Evolutionary conservation across 371 early-diverging fungal species (phyloP), one percentile per base, ranked within the genome.

Genomic region (Rhizopus arrhizus): DNA sequence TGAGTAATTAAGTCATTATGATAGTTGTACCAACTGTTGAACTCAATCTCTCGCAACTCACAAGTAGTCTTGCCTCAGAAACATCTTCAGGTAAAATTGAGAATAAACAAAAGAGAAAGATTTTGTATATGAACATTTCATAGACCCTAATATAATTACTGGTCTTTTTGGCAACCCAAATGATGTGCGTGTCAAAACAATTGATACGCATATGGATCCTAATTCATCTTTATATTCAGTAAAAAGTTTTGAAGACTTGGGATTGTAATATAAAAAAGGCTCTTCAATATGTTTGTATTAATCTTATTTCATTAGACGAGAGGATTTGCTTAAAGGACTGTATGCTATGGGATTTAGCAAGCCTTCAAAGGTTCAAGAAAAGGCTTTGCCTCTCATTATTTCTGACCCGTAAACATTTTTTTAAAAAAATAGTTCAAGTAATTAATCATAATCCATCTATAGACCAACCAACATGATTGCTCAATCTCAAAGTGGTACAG

Each of bases 291-390:
- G 10, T 29, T 11, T 13, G 8, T 7, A 11, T 10, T 22, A 11
- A 48, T 5, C 6, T 29, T 31, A 13, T 48, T 29, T 51, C 12
- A 35, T 56, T 48, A 55, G 81, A 43, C 11, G 82, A 53, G 61
- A 75, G 48, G 75, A 73, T 51, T 85, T 93, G 43, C 76, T 97
- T 56, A 93, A 92, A 75, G 96, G 95, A 41, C 59, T 97, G 16
- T 96, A 95, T 82, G 91, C 83, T 59, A 92, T 95, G 94, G 90
- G 91, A 48, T 96, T 91, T 70, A 81, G 87, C 32, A 89, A 89
- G 61, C 98, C 98, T 3, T 93, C 94, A 31, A 94, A 92, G 72
- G 94, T 98, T 66, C 97, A 98, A 75, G 95, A 93, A 69, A 87
- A 85, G 43, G 97, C 97, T 4, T 79, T 98, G 4, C 96, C 97